Evolutionary conservation across 202 grass and related monocot genomes (phyloP).

Genomic region (Panicum virgatum): DNA sequence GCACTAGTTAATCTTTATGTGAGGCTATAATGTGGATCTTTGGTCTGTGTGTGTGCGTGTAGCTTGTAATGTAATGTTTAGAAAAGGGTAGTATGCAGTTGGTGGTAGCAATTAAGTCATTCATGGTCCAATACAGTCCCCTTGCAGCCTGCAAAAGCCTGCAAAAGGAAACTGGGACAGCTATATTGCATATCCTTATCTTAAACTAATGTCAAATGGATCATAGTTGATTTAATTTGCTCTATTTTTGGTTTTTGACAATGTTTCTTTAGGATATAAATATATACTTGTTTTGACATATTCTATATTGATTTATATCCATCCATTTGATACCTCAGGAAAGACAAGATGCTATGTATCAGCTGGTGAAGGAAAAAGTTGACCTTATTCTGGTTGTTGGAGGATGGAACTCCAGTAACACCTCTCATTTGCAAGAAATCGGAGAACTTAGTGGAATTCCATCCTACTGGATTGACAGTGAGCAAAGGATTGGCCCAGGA

Average conservation of each 20-base stretch:
- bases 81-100: neutral
- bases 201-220: neutral
- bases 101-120: neutral
- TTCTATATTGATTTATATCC: neutral
- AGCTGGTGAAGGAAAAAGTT: constrained; percentile 92
- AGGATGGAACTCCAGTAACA: constrained; percentile 99
- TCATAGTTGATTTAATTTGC: neutral
- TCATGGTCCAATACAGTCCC: neutral
- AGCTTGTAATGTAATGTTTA: neutral
- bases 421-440: constrained; percentile 98
- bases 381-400: constrained; percentile 96
- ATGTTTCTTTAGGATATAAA: neutral
- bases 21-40: neutral
- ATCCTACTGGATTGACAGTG: constrained; percentile 96
- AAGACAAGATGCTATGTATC: constrained; percentile 96
- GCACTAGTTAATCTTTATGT: neutral
- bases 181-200: neutral
- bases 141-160: constrained; percentile 4
- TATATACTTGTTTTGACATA: neutral
- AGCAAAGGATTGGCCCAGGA: constrained; percentile 90
- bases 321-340: constrained; percentile 55
- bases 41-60: too few species aligned
- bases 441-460: constrained; percentile 84
- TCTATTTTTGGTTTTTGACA: constrained; percentile 12
- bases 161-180: neutral